Evolutionary conservation across 2,329 filamentous ascomycete species (phyloP), one percentile per base, ranked within the genome.

Genomic region (Microsporum ferrugineum): DNA sequence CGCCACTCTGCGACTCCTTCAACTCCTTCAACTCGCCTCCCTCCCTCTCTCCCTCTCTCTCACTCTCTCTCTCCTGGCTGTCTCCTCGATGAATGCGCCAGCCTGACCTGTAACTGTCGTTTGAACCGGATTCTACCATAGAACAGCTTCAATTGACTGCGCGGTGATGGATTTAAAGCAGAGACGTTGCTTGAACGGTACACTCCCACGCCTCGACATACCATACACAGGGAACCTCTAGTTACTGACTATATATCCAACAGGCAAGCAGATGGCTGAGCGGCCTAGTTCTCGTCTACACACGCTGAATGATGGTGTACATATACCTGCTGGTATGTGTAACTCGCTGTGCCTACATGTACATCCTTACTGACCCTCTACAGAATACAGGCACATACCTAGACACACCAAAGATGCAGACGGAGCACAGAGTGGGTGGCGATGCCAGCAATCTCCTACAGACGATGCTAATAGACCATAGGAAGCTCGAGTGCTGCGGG

Each of bases 401-500:
- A 38, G 55, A 3, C 33, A 57, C 17, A 17, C 33, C 31, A 38
- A 57, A 17, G 14, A 41, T 17, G 2, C 17, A 12, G 49, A 53
- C 8, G 49, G 49, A 33, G 49, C 49, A 27, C 49, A 53, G 8
- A 23, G 49, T 53, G 49, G 33, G 49, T 53, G 49, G 17, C 17
- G 17, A 23, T 23, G 17, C 17, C 17, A 43, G 5, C 14, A 6
- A 43, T n/a, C 10, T 14, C 5, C 39, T 43, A 14, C 38, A 14
- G 38, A 23, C 10, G 27, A 34, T 14, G 29, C 27, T 34, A 31
- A 53, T 31, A 29, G 3, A 7, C 38, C 27, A 34, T 58, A 74
- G 72, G 65, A 60, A 72, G 67, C 4, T 68, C 69, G 1, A 73
- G 75, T 17, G 57, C 63, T 6, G 62, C 65, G 3, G 64, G 62